Evolutionary conservation across 2,329 filamentous ascomycete species (phyloP).

Genomic region (Acarospora socialis): DNA sequence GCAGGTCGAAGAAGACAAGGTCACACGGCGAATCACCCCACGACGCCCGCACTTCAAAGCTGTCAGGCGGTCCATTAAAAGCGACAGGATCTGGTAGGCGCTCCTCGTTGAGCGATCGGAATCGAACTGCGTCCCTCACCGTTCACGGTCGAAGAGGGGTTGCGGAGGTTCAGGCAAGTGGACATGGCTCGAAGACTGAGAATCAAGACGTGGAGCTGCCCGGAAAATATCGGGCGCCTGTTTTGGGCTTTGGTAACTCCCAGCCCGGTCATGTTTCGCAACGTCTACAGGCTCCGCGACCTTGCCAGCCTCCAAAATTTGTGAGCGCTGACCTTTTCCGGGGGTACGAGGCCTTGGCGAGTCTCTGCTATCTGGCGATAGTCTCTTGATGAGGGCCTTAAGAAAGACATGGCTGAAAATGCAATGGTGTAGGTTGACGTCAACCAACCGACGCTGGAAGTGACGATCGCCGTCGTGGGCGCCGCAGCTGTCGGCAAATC

Average conservation of each 20-base stretch:
- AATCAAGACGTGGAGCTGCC: too few species aligned
- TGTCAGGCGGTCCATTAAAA: slow-evolving; percentile 1
- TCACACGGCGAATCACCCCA: slow-evolving; percentile 5
- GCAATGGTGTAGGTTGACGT: neutral
- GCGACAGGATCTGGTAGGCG: neutral
- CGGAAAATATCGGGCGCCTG: too few species aligned
- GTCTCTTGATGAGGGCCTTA: neutral
- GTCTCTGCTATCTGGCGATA: neutral
- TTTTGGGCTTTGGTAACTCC: too few species aligned
- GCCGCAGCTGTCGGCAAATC: slow-evolving; percentile 42
- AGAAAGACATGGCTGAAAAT: too few species aligned
- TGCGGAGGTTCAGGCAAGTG: slow-evolving; percentile 3
- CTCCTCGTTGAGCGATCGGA: slow-evolving; percentile 4
- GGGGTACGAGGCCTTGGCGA: neutral
- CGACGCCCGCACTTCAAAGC: neutral
- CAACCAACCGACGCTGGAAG: slow-evolving; percentile 30
- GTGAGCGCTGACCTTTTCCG: neutral
- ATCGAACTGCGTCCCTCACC: slow-evolving; percentile 3
- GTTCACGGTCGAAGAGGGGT: slow-evolving; percentile 1
- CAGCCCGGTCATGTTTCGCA: too few species aligned
- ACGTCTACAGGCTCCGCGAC: too few species aligned
- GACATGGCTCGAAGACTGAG: neutral
- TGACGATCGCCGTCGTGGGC: slow-evolving; percentile 46
- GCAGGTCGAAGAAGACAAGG: slow-evolving; percentile 7
- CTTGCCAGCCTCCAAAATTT: neutral